A percentile compares a stretch with the other conserved stretches of the same genome.
Evolutionary conservation across 2,329 filamentous ascomycete species (phyloP).

Genomic region (Monosporascus sp.): DNA sequence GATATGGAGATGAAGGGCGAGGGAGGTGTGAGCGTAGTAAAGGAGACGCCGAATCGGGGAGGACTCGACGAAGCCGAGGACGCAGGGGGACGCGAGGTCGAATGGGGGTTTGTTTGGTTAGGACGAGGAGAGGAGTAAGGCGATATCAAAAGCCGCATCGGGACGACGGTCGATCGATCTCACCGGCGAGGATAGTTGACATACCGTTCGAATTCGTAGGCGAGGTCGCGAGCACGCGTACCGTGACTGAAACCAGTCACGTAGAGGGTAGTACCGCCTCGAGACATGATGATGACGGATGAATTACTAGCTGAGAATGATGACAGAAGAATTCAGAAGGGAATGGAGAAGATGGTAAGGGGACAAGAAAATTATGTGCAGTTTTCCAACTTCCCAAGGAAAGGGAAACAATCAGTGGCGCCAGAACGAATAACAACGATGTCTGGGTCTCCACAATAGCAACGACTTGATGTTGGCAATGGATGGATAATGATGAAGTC

Average conservation of each 20-base stretch:
- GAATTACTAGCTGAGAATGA: neutral
- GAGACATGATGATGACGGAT: constrained; percentile 63
- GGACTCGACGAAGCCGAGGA: constrained; percentile 31
- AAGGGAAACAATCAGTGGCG: neutral
- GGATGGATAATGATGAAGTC: neutral
- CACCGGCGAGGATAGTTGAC: constrained; percentile 59
- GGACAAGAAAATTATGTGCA: neutral
- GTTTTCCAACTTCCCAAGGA: neutral
- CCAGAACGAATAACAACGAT: neutral
- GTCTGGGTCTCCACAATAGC: neutral
- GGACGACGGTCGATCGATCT: constrained; percentile 40
- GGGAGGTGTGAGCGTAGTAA: constrained; percentile 24
- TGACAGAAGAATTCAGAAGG: neutral
- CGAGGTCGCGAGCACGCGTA: constrained; percentile 96
- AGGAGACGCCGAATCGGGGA: constrained; percentile 33
- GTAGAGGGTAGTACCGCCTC: constrained; percentile 89
- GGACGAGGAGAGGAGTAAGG: constrained; percentile 29
- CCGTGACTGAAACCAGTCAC: constrained; percentile 99
- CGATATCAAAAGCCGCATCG: constrained; percentile 38
- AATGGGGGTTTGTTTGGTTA: constrained; percentile 9
- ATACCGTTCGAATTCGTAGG: constrained; percentile 99
- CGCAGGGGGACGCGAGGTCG: constrained; percentile 25
- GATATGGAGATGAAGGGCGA: constrained; percentile 27
- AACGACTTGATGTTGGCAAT: neutral
- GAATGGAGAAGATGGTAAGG: neutral